phyloP scores from a whole-genome alignment of 805 yeast genomes.

The Wickerhamomyces rabaulensis region DNA sequence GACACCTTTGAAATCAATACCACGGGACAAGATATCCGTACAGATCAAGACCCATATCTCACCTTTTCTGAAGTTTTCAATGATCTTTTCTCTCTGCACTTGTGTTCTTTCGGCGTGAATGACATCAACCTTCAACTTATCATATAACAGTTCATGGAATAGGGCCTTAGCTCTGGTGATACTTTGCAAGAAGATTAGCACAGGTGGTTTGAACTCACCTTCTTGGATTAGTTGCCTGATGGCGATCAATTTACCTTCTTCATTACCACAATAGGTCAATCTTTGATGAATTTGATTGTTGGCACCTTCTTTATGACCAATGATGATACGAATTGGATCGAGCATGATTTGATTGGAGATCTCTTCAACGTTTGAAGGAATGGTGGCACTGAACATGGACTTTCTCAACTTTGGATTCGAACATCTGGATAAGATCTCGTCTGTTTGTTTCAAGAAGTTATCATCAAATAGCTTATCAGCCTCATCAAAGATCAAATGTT shows the following conservation, averaged over 20 bases:
- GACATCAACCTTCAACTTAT: slow-evolving; percentile 88
- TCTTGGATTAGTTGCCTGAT: slow-evolving; percentile 80
- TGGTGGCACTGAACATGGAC: slow-evolving; percentile 91
- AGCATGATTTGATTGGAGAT: slow-evolving; percentile 80
- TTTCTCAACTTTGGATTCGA: slow-evolving; percentile 41
- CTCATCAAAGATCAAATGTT: slow-evolving; percentile 83
- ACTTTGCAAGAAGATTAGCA: slow-evolving; percentile 85
- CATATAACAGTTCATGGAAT: slow-evolving; percentile 88
- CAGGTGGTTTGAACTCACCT: slow-evolving; percentile 89
- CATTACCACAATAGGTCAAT: slow-evolving; percentile 83
- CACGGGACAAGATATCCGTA: slow-evolving; percentile 94
- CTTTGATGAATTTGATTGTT: slow-evolving; percentile 76
- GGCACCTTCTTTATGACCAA: slow-evolving; percentile 94
- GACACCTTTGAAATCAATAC: slow-evolving; percentile 95
- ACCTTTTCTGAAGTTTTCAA: slow-evolving; percentile 81
- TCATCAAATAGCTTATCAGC: slow-evolving; percentile 91
- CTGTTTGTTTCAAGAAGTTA: slow-evolving; percentile 87
- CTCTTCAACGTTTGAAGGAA: slow-evolving; percentile 89
- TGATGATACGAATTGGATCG: slow-evolving; percentile 69
- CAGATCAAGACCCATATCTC: slow-evolving; percentile 95
- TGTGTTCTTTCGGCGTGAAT: slow-evolving; percentile 94
- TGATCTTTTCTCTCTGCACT: slow-evolving; percentile 77
- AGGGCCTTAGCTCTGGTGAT: slow-evolving; percentile 92
- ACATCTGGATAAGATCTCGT: slow-evolving; percentile 58
- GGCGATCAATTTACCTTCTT: slow-evolving; percentile 91